Evolutionary conservation across 2,329 filamentous ascomycete genomes (phyloP).

Genomic region (Didymella arachidicola): DNA sequence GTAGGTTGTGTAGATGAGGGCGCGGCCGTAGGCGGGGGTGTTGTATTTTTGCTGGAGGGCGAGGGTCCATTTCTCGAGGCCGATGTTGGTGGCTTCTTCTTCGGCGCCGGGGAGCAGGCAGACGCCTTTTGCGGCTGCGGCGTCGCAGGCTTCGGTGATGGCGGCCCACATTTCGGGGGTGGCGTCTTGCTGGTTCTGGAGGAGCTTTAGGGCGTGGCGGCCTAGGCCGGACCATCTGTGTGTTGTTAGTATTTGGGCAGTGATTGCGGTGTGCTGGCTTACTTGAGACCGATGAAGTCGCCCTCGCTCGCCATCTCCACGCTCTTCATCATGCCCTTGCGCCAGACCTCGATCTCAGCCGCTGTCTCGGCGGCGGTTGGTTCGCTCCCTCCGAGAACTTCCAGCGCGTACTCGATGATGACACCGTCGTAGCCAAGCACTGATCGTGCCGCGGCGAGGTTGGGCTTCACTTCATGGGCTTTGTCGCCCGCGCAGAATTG

Average conservation of each 20-base stretch:
- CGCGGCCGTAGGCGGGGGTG: conserved; percentile 58
- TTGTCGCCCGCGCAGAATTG: conserved; percentile 91
- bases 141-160: conserved; percentile 77
- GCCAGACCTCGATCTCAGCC: conserved; percentile 75
- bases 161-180: conserved; percentile 70
- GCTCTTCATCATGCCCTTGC: conserved; percentile 75
- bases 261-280: conserved; percentile 20
- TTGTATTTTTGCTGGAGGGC: conserved; percentile 82
- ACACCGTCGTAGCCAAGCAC: conserved; percentile 81
- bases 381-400: conserved; percentile 74
- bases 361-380: conserved; percentile 61
- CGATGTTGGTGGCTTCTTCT: conserved; percentile 77
- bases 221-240: conserved; percentile 81
- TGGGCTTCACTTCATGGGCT: conserved; percentile 67
- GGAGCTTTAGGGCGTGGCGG: conserved; percentile 70
- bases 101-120: conserved; percentile 86
- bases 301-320: conserved; percentile 63
- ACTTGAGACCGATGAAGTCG: conserved; percentile 65
- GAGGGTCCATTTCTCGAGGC: conserved; percentile 82
- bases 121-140: conserved; percentile 73
- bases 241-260: conserved; percentile 25
- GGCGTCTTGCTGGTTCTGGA: conserved; percentile 69
- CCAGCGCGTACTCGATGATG: conserved; percentile 82
- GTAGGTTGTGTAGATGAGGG: conserved; percentile 75
- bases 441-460: conserved; percentile 71